A percentile compares a stretch with the other conserved stretches of the same genome.
phyloP scores from a whole-genome alignment of 371 early-diverging fungal species.

The Basidiobolus meristosporus region DNA sequence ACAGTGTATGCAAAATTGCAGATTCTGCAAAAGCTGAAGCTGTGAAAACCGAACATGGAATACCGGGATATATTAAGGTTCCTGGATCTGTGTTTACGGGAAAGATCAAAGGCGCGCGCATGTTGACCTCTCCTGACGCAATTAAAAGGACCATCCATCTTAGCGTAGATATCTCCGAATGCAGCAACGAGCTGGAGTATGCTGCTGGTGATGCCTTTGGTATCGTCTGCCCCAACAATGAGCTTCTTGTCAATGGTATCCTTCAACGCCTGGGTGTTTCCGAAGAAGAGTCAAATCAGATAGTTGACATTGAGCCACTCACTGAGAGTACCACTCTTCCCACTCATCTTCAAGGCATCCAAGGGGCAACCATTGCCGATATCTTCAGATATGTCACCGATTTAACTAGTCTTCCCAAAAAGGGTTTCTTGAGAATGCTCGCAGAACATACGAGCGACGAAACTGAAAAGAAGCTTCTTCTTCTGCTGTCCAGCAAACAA shows the following conservation, averaged over 20 bases:
- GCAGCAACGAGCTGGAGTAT: constrained; percentile 23
- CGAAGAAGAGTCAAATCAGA: constrained; percentile 12
- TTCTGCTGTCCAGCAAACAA: constrained; percentile 63
- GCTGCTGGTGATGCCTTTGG: constrained; percentile 80
- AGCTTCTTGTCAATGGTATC: constrained; percentile 25
- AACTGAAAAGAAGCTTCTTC: constrained; percentile 41
- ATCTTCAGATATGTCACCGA: constrained; percentile 53
- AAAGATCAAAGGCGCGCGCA: constrained; percentile 19
- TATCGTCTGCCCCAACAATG: constrained; percentile 56
- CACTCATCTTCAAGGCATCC: constrained; percentile 29
- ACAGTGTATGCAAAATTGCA: constrained; percentile 17
- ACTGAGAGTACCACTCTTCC: constrained; percentile 15
- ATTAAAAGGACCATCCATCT: constrained; percentile 56
- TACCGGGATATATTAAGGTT: constrained; percentile 19
- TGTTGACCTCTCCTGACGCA: constrained; percentile 31
- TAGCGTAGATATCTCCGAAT: constrained; percentile 25
- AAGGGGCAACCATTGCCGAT: constrained; percentile 18
- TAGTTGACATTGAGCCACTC: constrained; percentile 9
- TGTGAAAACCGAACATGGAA: background rate
- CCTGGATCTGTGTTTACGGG: constrained; percentile 20
- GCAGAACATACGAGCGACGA: constrained; percentile 49
- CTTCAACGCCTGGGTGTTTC: constrained; percentile 16
- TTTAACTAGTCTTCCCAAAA: constrained; percentile 45
- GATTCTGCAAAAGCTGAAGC: background rate
- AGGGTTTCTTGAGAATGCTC: constrained; percentile 58